Conservation (phyloP, 495 filamentous ascomycete genomes). For the Xylaria cubensis region DNA sequence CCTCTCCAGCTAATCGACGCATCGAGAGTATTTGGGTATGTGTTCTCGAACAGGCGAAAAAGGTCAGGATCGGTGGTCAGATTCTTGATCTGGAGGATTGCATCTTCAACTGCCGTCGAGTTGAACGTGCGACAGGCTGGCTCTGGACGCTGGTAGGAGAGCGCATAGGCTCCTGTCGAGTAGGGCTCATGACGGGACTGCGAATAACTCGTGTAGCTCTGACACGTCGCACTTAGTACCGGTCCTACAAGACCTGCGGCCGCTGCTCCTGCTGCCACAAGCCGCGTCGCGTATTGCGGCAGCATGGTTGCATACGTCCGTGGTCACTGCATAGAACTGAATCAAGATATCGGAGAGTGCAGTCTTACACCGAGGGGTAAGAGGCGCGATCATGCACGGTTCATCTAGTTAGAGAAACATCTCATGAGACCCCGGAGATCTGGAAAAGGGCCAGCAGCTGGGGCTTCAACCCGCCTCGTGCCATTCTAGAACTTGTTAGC, state of each 20-base stretch:
- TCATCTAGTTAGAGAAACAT: neutral
- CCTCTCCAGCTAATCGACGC: slow-evolving; percentile 68
- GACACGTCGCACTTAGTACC: slow-evolving; percentile 23
- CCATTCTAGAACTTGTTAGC: neutral
- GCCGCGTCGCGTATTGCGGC: slow-evolving; percentile 10
- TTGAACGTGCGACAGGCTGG: slow-evolving; percentile 65
- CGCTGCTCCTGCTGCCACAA: slow-evolving; percentile 12
- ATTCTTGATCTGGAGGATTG: slow-evolving; percentile 51
- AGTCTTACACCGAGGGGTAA: slow-evolving; percentile 4
- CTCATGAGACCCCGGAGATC: neutral
- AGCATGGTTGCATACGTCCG: slow-evolving; percentile 13
- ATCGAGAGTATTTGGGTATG: slow-evolving; percentile 67
- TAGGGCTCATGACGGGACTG: slow-evolving; percentile 42
- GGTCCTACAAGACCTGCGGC: slow-evolving; percentile 1
- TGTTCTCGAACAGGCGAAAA: slow-evolving; percentile 66
- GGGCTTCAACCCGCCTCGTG: neutral
- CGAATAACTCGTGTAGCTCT: slow-evolving; percentile 37
- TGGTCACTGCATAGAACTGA: neutral
- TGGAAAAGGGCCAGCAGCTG: neutral
- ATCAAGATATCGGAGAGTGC: neutral
- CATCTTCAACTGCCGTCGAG: slow-evolving; percentile 58
- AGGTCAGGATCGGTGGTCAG: slow-evolving; percentile 65
- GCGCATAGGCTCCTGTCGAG: slow-evolving; percentile 50
- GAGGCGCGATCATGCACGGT: neutral
- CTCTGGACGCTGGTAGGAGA: slow-evolving; percentile 63